phyloP scores from a whole-genome alignment of 2,329 filamentous ascomycete genomes.

The Shiraia sp. region DNA sequence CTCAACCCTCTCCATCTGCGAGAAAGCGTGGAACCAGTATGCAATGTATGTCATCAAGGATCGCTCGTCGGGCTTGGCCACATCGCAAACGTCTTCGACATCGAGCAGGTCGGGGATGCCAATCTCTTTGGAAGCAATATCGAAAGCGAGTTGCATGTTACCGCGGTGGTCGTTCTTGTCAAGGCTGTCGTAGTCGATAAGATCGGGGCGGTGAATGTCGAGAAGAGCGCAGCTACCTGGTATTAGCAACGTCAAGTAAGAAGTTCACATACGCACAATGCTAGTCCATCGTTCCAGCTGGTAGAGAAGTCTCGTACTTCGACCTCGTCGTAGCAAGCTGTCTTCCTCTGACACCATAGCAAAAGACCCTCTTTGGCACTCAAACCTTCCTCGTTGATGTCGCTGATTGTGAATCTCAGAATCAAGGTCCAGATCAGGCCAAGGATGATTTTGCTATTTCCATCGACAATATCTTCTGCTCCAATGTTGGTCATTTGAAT shows the following conservation, averaged over 20 bases:
- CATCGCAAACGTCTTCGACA: constrained; percentile 97
- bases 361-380: constrained; percentile 95
- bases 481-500: constrained; percentile 99
- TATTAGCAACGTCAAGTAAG: constrained; percentile 7
- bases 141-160: constrained; percentile 98
- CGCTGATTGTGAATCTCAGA: constrained; percentile 95
- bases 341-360: constrained; percentile 97
- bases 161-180: constrained; percentile 93
- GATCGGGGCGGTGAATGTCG: constrained; percentile 93
- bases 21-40: constrained; percentile 99
- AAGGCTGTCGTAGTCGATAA: constrained; percentile 94
- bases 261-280: constrained; percentile 61
- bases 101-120: constrained; percentile 94
- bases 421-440: constrained; percentile 98
- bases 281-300: constrained; percentile 97
- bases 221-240: constrained; percentile 73
- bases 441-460: constrained; percentile 95
- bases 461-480: constrained; percentile 96
- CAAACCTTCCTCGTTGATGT: constrained; percentile 97
- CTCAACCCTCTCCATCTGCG: constrained; percentile 97
- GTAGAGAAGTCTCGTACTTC: constrained; percentile 92
- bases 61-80: constrained; percentile 91
- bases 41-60: constrained; percentile 99
- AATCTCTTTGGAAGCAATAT: constrained; percentile 94
- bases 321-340: constrained; percentile 96